Evolutionary conservation across 768 basidiomycete genomes (phyloP).

Genomic region (Termitomyces sp.): DNA sequence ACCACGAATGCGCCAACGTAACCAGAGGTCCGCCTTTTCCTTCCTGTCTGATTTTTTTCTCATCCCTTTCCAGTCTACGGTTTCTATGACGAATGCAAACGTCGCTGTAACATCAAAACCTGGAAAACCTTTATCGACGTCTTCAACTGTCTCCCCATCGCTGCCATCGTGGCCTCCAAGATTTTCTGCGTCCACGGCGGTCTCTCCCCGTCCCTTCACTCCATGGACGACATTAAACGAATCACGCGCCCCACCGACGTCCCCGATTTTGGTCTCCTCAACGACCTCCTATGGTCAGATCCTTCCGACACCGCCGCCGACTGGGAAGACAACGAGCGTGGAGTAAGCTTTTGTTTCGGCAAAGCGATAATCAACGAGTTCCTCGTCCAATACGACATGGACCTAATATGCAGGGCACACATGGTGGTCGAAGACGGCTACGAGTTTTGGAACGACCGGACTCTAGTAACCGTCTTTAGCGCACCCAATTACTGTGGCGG

Average conservation of each 20-base stretch:
- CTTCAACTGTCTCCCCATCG: constrained; percentile 98
- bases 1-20: constrained; percentile 99
- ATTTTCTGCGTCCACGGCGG: constrained; percentile 99
- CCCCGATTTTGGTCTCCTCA: constrained; percentile 95
- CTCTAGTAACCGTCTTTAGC: constrained; percentile 96
- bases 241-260: constrained; percentile 98
- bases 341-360: constrained; percentile 98
- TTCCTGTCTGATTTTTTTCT: constrained; percentile 11
- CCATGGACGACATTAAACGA: constrained; percentile 98
- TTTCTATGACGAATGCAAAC: constrained; percentile 99
- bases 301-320: constrained; percentile 96
- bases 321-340: constrained; percentile 99
- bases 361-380: constrained; percentile 97
- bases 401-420: constrained; percentile 98
- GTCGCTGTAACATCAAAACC: constrained; percentile 98
- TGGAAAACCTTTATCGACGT: constrained; percentile 99
- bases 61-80: constrained; percentile 73
- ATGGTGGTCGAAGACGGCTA: constrained; percentile 99
- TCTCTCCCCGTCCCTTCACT: constrained; percentile 84
- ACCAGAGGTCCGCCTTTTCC: constrained; percentile 67
- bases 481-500: constrained; percentile 97
- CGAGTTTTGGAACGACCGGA: constrained; percentile 99
- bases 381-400: constrained; percentile 94
- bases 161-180: constrained; percentile 97
- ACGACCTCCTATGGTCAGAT: constrained; percentile 97